Conservation (phyloP, 805 yeast genomes). For the Allodekkera sacchari region DNA sequence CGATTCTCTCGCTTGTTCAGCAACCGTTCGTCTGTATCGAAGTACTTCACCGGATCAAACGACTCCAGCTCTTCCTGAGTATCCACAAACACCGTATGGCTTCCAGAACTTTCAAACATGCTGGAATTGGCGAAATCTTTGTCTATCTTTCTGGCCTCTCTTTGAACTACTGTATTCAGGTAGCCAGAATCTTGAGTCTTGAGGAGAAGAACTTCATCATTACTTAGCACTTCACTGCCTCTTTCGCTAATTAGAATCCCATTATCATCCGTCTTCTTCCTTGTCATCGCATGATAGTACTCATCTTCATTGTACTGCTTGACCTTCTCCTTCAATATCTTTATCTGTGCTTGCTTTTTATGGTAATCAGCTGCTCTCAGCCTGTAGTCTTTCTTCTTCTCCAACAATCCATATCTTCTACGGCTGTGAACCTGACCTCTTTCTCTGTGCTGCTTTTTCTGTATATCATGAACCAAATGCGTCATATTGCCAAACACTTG, state of each 20-base stretch:
- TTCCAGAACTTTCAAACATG: constrained; percentile 49
- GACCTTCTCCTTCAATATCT: constrained; percentile 67
- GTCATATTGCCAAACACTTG: constrained; percentile 39
- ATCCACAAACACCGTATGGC: constrained; percentile 83
- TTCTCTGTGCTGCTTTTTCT: constrained; percentile 94
- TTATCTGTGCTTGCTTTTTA: constrained; percentile 54
- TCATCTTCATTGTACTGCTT: constrained; percentile 83
- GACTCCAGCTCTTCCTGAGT: constrained; percentile 41
- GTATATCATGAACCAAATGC: constrained; percentile 78
- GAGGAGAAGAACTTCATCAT: constrained; percentile 72
- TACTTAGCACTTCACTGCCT: constrained; percentile 48
- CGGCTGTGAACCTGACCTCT: constrained; percentile 80
- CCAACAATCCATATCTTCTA: constrained; percentile 72
- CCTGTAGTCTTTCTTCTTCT: constrained; percentile 81
- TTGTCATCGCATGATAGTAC: constrained; percentile 89
- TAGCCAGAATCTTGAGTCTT: constrained; percentile 91
- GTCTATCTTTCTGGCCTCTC: constrained; percentile 58
- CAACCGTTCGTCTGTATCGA: constrained; percentile 62
- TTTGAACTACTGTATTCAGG: constrained; percentile 64
- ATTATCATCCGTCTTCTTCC: constrained; percentile 52
- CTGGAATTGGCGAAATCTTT: constrained; percentile 41
- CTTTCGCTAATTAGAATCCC: constrained; percentile 67
- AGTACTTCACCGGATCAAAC: constrained; percentile 58
- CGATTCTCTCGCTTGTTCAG: constrained; percentile 65
- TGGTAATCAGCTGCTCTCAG: constrained; percentile 50